Evolutionary conservation across 805 yeast genomes (phyloP).

Genomic region (Kuraishia cidri): DNA sequence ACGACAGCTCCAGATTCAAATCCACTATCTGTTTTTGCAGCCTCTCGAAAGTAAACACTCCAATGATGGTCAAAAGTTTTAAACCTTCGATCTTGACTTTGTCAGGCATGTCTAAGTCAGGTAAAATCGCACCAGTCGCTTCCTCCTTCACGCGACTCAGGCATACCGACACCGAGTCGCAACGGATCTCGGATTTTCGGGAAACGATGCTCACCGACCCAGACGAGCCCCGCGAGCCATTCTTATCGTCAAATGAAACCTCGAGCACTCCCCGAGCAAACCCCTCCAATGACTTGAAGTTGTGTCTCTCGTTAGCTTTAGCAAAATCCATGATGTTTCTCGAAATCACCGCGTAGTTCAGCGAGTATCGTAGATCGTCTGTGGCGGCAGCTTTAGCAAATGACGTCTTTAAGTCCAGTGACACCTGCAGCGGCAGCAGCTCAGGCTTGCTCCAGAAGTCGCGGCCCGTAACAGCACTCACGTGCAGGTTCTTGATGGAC

Average conservation of each 20-base stretch:
- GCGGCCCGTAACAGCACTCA: slow-evolving; percentile 57
- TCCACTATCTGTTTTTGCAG: slow-evolving; percentile 68
- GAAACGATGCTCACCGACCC: slow-evolving; percentile 26
- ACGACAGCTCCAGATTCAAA: slow-evolving; percentile 33
- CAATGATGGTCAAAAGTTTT: slow-evolving; percentile 69
- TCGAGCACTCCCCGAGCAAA: slow-evolving; percentile 38
- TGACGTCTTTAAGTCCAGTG: slow-evolving; percentile 54
- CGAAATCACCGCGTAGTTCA: slow-evolving; percentile 83
- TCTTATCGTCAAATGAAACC: slow-evolving; percentile 11
- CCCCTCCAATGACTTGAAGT: slow-evolving; percentile 23
- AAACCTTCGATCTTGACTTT: slow-evolving; percentile 36
- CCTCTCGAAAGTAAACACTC: slow-evolving; percentile 89
- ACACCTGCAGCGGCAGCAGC: slow-evolving; percentile 57
- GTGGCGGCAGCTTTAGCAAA: slow-evolving; percentile 66
- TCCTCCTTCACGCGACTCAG: slow-evolving; percentile 3
- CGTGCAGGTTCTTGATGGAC: slow-evolving; percentile 45
- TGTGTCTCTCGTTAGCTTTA: slow-evolving; percentile 4
- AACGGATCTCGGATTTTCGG: slow-evolving; percentile 50
- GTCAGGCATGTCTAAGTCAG: slow-evolving; percentile 2
- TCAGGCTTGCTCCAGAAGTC: slow-evolving; percentile 68
- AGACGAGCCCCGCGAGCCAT: slow-evolving; percentile 2
- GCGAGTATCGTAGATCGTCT: slow-evolving; percentile 75
- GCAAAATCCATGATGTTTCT: slow-evolving; percentile 1
- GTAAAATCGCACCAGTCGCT: neutral
- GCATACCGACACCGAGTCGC: slow-evolving; percentile 22